Conservation (phyloP, 2,329 filamentous ascomycete genomes). For the Harringtonia aguacate region DNA sequence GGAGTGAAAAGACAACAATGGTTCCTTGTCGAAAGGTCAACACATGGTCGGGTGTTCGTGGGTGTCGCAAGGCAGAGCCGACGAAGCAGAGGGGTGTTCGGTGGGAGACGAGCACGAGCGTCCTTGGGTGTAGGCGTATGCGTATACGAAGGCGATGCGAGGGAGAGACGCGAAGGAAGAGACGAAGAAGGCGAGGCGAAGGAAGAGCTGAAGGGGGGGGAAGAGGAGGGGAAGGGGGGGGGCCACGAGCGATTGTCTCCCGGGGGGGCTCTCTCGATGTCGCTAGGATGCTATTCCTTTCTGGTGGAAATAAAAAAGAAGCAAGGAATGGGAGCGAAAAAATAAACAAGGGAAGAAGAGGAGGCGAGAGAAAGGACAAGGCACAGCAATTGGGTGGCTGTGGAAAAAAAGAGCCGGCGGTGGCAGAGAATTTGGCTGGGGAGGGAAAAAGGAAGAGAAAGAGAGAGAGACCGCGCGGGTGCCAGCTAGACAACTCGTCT, state of each 20-base stretch:
- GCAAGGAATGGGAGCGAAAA: slow-evolving; percentile 4
- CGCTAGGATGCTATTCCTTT: not conserved
- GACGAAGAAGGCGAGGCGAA: no score
- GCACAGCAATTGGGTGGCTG: not conserved
- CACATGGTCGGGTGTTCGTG: not conserved
- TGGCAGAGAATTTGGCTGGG: not conserved
- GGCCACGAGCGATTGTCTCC: no score
- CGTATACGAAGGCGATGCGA: no score
- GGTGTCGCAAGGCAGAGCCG: not conserved
- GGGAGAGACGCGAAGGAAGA: not conserved
- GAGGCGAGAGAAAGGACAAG: not conserved
- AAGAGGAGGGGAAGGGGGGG: not conserved
- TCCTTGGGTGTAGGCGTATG: no score
- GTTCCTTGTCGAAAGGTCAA: slow-evolving; percentile 4
- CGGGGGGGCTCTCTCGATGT: not conserved
- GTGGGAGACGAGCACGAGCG: no score
- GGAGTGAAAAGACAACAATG: not conserved
- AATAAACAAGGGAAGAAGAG: not conserved
- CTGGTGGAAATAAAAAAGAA: not conserved
- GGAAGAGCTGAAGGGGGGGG: not conserved
- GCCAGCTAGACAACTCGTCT: not conserved
- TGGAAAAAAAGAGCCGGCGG: not conserved
- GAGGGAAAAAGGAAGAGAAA: not conserved
- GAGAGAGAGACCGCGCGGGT: not conserved
- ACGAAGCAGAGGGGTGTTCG: no score